A percentile compares a stretch with the other conserved stretches of the same genome.
These are phyloP conservation scores for Tulasnella sp. DNA, from an alignment of 768 basidiomycete species.

Conservation along the genomic window DNA sequence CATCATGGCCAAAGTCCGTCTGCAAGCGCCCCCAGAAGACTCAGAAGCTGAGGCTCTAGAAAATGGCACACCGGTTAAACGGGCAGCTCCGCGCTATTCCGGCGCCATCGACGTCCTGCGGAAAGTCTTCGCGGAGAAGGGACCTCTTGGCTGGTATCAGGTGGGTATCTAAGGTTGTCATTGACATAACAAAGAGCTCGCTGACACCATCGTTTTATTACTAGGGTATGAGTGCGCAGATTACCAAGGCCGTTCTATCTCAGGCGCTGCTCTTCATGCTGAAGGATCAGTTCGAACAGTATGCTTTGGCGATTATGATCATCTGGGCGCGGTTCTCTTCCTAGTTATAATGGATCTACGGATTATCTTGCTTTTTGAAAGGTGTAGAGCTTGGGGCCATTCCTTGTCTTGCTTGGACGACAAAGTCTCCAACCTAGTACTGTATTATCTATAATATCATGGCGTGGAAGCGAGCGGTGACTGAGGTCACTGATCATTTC, in stretches of 20 bases:
- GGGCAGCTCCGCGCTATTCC: constrained; percentile 33
- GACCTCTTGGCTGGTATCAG: constrained; percentile 92
- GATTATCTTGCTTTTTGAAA: background rate
- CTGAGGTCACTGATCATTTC: too few relatives aligned
- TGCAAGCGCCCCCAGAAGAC: constrained; percentile 70
- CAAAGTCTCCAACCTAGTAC: too few relatives aligned
- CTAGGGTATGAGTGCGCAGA: constrained; percentile 94
- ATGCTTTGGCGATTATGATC: constrained; percentile 63
- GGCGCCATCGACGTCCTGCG: constrained; percentile 71
- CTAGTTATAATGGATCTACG: too few relatives aligned
- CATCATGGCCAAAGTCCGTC: constrained; percentile 92
- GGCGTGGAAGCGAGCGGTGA: too few relatives aligned
- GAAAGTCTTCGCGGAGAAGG: constrained; percentile 62
- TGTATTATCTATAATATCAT: too few relatives aligned
- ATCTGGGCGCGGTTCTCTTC: constrained; percentile 24
- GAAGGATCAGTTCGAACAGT: constrained; percentile 93
- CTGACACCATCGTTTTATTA: too few relatives aligned
- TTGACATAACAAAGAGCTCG: too few relatives aligned
- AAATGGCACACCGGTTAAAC: constrained; percentile 16
- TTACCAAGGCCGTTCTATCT: constrained; percentile 87
- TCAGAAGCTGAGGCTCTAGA: constrained; percentile 23
- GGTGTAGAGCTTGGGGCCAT: too few relatives aligned
- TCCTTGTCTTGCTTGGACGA: too few relatives aligned
- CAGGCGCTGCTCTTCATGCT: constrained; percentile 95
- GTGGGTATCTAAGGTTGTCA: constrained; percentile 34